phyloP scores from a whole-genome alignment of 2,329 filamentous ascomycete genomes.

The Diplodia seriata region DNA sequence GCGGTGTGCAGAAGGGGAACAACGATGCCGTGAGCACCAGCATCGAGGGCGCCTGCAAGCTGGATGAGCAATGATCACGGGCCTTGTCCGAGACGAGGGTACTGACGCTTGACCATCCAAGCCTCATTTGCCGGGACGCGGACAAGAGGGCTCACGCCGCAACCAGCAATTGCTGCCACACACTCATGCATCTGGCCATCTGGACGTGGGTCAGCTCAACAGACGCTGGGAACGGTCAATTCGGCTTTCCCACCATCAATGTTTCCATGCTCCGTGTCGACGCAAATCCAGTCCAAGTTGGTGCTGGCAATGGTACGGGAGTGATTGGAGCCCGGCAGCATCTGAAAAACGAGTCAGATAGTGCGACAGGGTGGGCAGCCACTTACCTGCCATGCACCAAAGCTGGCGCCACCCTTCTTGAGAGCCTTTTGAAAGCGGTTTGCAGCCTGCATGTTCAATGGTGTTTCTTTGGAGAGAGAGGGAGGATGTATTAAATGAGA shows the following conservation, averaged over 20 bases:
- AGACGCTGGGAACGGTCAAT: constrained; percentile 6
- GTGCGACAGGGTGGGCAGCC: not conserved
- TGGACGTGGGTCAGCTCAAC: constrained; percentile 31
- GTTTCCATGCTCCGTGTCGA: constrained; percentile 64
- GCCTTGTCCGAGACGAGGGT: not conserved
- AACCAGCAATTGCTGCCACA: constrained; percentile 57
- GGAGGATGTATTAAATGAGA: not conserved
- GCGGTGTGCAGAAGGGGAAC: constrained; percentile 61
- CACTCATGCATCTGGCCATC: constrained; percentile 63
- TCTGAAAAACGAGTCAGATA: constrained; percentile 39
- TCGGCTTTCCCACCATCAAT: constrained; percentile 54
- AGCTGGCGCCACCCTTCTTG: constrained; percentile 57
- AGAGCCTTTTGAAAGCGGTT: constrained; percentile 62
- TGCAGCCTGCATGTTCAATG: constrained; percentile 58
- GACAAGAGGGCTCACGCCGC: constrained; percentile 54
- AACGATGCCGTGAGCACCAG: constrained; percentile 65
- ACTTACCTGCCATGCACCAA: constrained; percentile 65
- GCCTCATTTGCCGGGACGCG: constrained; percentile 63
- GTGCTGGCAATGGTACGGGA: constrained; percentile 60
- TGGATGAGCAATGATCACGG: not conserved
- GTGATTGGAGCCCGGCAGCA: constrained; percentile 62
- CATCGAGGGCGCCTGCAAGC: constrained; percentile 60
- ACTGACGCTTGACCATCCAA: constrained; percentile 67
- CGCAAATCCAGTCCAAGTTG: constrained; percentile 62
- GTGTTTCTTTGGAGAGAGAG: not conserved